Evolutionary conservation across 495 filamentous ascomycete species (phyloP).

Genomic region (Cairneyella variabilis): DNA sequence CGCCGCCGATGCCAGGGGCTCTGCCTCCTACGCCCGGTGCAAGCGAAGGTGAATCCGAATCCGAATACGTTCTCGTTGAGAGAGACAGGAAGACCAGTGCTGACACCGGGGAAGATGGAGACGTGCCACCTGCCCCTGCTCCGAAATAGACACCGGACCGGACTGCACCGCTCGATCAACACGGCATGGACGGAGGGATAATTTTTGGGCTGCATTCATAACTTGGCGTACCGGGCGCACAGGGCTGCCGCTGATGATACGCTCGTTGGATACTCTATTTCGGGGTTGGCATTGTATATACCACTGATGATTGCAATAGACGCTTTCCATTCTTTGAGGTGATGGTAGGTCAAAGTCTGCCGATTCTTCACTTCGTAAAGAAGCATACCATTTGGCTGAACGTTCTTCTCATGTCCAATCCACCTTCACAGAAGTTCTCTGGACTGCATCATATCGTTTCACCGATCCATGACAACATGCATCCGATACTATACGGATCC

Average conservation of each 20-base stretch:
- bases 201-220: slow-evolving; percentile 4
- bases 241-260: background rate
- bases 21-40: slow-evolving; percentile 52
- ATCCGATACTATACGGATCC: too few relatives aligned
- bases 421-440: too few relatives aligned
- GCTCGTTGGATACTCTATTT: slow-evolving; percentile 10
- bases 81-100: slow-evolving; percentile 14
- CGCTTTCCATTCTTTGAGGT: background rate
- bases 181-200: background rate
- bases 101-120: slow-evolving; percentile 24
- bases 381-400: too few relatives aligned
- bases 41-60: slow-evolving; percentile 49
- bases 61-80: slow-evolving; percentile 25
- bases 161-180: background rate
- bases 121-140: too few relatives aligned
- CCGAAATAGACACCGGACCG: background rate
- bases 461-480: too few relatives aligned
- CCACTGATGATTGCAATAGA: slow-evolving; percentile 20
- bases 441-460: too few relatives aligned
- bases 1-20: slow-evolving; percentile 42
- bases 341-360: background rate
- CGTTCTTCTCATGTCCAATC: background rate
- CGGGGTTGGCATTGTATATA: slow-evolving; percentile 17
- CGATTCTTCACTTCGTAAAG: background rate
- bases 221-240: slow-evolving; percentile 7